Evolutionary conservation across 2,329 filamentous ascomycete genomes (phyloP).

Genomic region (Cordyceps fumosorosea): DNA sequence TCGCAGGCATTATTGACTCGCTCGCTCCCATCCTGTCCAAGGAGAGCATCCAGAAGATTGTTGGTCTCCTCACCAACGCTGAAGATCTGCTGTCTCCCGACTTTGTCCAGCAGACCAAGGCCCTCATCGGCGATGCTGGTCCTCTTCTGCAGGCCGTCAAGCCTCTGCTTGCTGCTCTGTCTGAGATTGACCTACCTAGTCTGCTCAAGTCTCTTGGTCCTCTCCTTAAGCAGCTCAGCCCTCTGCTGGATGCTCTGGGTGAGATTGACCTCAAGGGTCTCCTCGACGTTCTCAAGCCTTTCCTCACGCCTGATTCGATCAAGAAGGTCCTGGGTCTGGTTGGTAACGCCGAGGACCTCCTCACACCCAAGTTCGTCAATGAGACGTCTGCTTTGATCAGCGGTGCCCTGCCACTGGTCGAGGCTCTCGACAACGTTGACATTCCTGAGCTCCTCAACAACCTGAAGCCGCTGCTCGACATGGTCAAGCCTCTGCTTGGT

Average conservation of each 20-base stretch:
- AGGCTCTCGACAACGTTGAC: conserved; percentile 22
- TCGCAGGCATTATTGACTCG: conserved; percentile 26
- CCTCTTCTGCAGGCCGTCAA: conserved; percentile 21
- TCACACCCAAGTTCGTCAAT: conserved; percentile 25
- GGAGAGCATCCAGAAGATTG: conserved; percentile 30
- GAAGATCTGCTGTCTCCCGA: conserved; percentile 3
- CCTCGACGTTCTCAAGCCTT: conserved; percentile 21
- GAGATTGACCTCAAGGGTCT: conserved; percentile 29
- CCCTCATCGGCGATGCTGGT: conserved; percentile 12
- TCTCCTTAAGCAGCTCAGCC: conserved; percentile 22
- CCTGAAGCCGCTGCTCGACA: conserved; percentile 24
- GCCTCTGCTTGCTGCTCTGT: conserved; percentile 34
- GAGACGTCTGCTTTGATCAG: conserved; percentile 26
- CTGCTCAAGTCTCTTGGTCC: conserved; percentile 29
- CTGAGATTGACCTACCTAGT: conserved; percentile 18
- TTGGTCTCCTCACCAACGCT: conserved; percentile 16
- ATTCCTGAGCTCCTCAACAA: conserved; percentile 2
- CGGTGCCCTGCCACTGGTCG: conserved; percentile 30
- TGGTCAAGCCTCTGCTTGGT: conserved; percentile 24
- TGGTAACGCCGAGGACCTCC: conserved; percentile 29
- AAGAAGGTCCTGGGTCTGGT: conserved; percentile 28
- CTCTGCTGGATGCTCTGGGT: conserved; percentile 25
- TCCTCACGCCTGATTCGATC: conserved; percentile 28
- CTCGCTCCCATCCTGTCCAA: conserved; percentile 32
- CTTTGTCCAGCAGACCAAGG: conserved; percentile 13